These are phyloP conservation scores for Lactuca sativa DNA, from an alignment of 129 eudicot genomes.

Conservation along the genomic window DNA sequence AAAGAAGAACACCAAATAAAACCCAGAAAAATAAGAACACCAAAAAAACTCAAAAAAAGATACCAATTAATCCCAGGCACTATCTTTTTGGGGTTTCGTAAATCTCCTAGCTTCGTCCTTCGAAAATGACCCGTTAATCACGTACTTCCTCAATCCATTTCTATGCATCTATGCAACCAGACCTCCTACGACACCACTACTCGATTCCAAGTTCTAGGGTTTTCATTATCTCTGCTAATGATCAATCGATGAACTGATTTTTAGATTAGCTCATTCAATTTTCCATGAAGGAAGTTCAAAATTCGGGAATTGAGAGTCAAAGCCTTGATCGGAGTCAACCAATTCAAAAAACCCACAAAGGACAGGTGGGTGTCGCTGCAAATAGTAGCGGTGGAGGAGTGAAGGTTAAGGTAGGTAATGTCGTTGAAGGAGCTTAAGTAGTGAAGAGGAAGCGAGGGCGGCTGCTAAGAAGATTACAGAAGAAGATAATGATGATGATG, in stretches of 20 bases:
- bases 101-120: constrained; percentile 10
- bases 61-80: constrained; percentile 16
- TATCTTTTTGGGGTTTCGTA: constrained; percentile 4
- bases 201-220: constrained; percentile 36
- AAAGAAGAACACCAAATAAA: too few species aligned
- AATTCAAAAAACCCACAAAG: constrained; percentile 28
- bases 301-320: constrained; percentile 29
- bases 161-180: constrained; percentile 22
- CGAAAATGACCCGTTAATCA: constrained; percentile 5
- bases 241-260: constrained; percentile 9
- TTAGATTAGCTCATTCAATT: constrained; percentile 9
- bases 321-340: constrained; percentile 26
- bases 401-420: constrained; percentile 13
- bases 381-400: constrained; percentile 12
- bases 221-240: too few species aligned
- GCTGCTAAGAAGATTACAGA: constrained; percentile 50
- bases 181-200: constrained; percentile 11
- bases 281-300: constrained; percentile 20
- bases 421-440: constrained; percentile 24
- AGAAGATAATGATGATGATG: constrained; percentile 93
- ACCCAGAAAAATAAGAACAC: too few species aligned
- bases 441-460: constrained; percentile 85
- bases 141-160: constrained; percentile 13
- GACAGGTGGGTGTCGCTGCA: constrained; percentile 24
- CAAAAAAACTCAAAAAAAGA: too few species aligned